These are phyloP conservation scores for Trichosanthes cucumerina DNA, from an alignment of 306 rosid genomes.

Conservation along the genomic window DNA sequence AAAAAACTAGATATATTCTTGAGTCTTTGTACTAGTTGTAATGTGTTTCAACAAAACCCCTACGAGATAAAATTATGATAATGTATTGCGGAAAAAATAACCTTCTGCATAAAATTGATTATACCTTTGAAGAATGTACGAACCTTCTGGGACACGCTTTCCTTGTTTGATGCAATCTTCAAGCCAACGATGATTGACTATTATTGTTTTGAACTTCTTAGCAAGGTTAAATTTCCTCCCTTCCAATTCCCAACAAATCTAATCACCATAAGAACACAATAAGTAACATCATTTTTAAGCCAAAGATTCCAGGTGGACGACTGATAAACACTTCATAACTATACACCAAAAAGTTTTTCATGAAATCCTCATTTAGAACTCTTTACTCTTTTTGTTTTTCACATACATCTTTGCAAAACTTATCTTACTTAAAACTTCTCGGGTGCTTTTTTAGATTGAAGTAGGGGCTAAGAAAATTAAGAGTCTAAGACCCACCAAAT, in stretches of 20 bases:
- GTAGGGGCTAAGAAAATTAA: neutral
- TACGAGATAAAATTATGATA: neutral
- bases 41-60: neutral
- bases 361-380: neutral
- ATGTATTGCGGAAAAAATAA: neutral
- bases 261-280: slow-evolving; percentile 7
- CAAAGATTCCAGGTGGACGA: neutral
- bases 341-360: neutral
- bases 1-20: neutral
- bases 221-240: slow-evolving; percentile 64
- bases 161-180: slow-evolving; percentile 75
- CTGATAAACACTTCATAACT: neutral
- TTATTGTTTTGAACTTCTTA: slow-evolving; percentile 23
- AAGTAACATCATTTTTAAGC: neutral
- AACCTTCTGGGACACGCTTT: slow-evolving; percentile 53
- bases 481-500: slow-evolving; percentile 47
- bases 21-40: neutral
- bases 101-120: neutral
- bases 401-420: neutral
- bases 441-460: neutral
- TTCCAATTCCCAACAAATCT: slow-evolving; percentile 73
- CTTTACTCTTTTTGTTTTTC: neutral
- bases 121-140: slow-evolving; percentile 59
- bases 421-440: neutral
- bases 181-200: slow-evolving; percentile 77